These are phyloP conservation scores for Alternaria longipes DNA, from an alignment of 2,329 filamentous ascomycete species.

Conservation along the genomic window DNA sequence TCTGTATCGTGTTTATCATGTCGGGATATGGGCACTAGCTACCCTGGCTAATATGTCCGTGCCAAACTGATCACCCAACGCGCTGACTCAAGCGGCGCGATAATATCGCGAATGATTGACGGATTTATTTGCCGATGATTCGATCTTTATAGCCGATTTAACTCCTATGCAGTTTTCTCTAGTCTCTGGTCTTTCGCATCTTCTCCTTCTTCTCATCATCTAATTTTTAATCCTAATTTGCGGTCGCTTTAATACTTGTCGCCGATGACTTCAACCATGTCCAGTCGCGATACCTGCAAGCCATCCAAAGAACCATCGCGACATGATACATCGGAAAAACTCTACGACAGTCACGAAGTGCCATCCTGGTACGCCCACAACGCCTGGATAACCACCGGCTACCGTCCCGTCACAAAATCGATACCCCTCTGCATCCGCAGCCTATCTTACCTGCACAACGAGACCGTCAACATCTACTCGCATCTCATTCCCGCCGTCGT, in stretches of 20 bases:
- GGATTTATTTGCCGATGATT: background rate
- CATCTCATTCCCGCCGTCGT: conserved; percentile 60
- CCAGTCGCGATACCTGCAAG: background rate
- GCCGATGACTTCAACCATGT: background rate
- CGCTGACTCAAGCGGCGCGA: background rate
- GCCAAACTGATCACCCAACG: background rate
- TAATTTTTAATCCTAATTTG: background rate
- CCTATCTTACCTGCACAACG: conserved; percentile 69
- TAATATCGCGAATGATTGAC: background rate
- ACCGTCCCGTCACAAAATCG: conserved; percentile 68
- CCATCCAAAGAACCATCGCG: background rate
- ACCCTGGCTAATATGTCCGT: background rate
- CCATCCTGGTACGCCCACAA: conserved; percentile 15
- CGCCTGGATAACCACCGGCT: conserved; percentile 64
- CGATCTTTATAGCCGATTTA: background rate
- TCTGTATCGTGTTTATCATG: background rate
- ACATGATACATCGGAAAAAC: background rate
- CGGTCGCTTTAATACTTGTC: background rate
- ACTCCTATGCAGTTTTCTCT: background rate
- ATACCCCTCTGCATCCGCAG: conserved; percentile 64
- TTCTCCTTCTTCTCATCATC: background rate
- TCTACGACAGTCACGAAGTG: background rate
- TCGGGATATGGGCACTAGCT: background rate
- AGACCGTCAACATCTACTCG: conserved; percentile 73
- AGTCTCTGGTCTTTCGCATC: background rate